Conservation (phyloP, 78 protist species). For the Pigoraptor vietnamica region DNA sequence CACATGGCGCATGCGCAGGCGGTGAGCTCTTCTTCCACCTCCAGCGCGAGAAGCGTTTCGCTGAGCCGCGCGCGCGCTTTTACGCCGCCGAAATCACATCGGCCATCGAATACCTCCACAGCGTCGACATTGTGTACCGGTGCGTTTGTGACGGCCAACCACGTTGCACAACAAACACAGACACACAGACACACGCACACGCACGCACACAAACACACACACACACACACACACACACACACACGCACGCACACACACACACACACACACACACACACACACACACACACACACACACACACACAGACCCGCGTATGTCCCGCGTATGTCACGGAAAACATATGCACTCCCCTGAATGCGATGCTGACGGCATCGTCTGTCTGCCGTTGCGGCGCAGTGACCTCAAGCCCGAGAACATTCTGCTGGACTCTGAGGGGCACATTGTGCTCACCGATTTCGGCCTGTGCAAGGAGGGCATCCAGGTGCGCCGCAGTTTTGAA, state of each 20-base stretch:
- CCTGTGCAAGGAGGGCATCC: slow-evolving; percentile 37
- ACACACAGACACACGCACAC: too few species aligned
- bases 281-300: too few species aligned
- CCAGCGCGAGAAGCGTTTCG: slow-evolving; percentile 40
- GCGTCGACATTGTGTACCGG: slow-evolving; percentile 62
- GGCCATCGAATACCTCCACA: slow-evolving; percentile 43
- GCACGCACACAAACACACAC: too few species aligned
- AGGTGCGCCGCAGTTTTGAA: neutral
- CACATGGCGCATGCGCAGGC: neutral
- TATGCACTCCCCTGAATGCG: too few species aligned
- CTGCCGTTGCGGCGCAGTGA: slow-evolving; percentile 42
- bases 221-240: too few species aligned
- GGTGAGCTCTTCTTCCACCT: slow-evolving; percentile 84
- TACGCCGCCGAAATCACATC: slow-evolving; percentile 49
- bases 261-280: too few species aligned
- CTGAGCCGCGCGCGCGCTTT: slow-evolving; percentile 23
- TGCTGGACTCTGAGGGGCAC: slow-evolving; percentile 82
- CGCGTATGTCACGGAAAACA: too few species aligned
- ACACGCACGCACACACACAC: too few species aligned
- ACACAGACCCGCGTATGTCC: too few species aligned
- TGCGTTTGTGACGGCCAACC: neutral
- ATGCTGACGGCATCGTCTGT: neutral
- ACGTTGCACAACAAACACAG: too few species aligned
- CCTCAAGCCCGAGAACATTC: slow-evolving; percentile 85
- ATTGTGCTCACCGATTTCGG: slow-evolving; percentile 82